A percentile compares a stretch with the other conserved stretches of the same genome.
These are phyloP conservation scores for Venturia carpophila DNA, from an alignment of 2,329 filamentous ascomycete species.

Conservation along the genomic window DNA sequence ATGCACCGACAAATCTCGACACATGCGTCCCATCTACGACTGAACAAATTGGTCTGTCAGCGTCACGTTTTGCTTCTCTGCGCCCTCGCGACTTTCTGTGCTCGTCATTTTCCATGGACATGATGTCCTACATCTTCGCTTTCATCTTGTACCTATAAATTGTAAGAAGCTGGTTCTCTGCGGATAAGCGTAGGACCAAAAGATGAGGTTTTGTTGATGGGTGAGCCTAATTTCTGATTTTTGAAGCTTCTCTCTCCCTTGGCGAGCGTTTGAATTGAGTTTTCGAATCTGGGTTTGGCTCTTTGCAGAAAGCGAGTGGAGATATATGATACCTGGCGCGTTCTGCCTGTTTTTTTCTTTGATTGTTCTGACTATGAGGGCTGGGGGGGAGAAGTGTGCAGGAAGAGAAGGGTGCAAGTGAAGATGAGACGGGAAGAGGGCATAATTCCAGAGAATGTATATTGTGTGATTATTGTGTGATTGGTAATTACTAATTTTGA, in stretches of 20 bases:
- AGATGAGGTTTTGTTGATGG: not conserved
- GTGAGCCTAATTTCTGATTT: not conserved
- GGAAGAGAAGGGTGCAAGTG: not conserved
- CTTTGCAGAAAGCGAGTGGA: not conserved
- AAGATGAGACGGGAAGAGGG: too few relatives aligned
- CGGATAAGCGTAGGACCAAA: not conserved
- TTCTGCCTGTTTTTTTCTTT: not conserved
- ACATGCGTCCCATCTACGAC: not conserved
- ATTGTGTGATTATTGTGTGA: slow-evolving; percentile 11
- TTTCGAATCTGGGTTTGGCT: not conserved
- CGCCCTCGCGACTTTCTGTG: not conserved
- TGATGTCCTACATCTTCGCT: not conserved
- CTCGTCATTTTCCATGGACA: not conserved
- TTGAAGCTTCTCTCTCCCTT: not conserved
- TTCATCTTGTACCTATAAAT: not conserved
- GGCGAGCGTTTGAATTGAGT: not conserved
- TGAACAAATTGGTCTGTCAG: not conserved
- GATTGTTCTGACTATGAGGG: not conserved
- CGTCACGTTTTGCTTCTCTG: not conserved
- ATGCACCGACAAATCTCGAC: not conserved
- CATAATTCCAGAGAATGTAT: not conserved
- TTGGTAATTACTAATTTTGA: not conserved
- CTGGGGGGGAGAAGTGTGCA: not conserved
- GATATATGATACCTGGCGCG: slow-evolving; percentile 9
- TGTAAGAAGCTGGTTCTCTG: not conserved